Conservation (phyloP, 2,329 filamentous ascomycete genomes). For the Fusarium sp. region DNA sequence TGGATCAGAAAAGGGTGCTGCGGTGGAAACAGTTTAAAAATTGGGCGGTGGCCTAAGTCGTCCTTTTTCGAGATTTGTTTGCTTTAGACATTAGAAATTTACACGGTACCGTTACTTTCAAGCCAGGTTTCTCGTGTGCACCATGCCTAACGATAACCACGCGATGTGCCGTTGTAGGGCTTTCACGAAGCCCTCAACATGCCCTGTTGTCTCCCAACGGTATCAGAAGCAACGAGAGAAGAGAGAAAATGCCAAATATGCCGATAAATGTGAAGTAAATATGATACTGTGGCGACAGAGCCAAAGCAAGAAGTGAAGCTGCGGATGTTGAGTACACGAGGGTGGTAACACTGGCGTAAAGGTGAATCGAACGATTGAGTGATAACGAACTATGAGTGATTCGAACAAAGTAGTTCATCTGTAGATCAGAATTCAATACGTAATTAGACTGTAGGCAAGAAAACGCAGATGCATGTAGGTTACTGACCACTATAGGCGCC, state of each 20-base stretch:
- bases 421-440: too few species aligned
- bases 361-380: slow-evolving; percentile 1
- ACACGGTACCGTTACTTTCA: slow-evolving; percentile 18
- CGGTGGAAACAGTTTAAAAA: not conserved
- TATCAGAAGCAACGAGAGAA: slow-evolving; percentile 1
- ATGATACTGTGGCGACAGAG: not conserved
- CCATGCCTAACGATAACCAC: slow-evolving; percentile 3
- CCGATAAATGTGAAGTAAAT: not conserved
- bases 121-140: slow-evolving; percentile 14
- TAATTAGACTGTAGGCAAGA: not conserved
- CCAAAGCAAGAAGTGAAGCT: slow-evolving; percentile 4
- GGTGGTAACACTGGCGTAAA: slow-evolving; percentile 31
- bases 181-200: slow-evolving; percentile 11
- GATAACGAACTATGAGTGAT: not conserved
- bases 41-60: not conserved
- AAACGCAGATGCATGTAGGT: not conserved
- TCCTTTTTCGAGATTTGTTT: not conserved
- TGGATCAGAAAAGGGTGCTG: not conserved
- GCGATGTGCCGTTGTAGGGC: slow-evolving; percentile 18
- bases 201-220: slow-evolving; percentile 3
- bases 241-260: not conserved
- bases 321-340: slow-evolving; percentile 21
- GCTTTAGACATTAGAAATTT: slow-evolving; percentile 17
- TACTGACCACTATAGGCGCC: too few species aligned
- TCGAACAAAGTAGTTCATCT: not conserved